phyloP scores from a whole-genome alignment of 1,139 yeast genomes.

The Saccharomyces hybrid region DNA sequence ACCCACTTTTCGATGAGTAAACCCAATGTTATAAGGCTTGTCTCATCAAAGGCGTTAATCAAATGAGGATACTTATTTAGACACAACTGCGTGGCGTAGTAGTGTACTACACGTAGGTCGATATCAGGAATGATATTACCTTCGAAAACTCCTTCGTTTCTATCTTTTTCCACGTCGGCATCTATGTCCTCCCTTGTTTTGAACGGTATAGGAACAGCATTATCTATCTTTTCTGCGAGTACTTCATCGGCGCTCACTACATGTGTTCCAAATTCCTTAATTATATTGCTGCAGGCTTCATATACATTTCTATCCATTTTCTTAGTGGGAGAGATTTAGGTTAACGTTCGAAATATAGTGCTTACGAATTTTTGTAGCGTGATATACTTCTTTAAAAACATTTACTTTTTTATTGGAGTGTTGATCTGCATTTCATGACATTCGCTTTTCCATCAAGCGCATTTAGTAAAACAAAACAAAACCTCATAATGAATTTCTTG shows the following conservation, averaged over 20 bases:
- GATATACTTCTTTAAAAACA: neutral
- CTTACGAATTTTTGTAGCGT: neutral
- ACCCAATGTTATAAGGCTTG: slow-evolving; percentile 27
- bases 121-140: slow-evolving; percentile 26
- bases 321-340: neutral
- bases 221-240: slow-evolving; percentile 21
- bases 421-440: neutral
- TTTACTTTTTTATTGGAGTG: neutral
- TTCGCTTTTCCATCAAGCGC: neutral
- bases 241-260: slow-evolving; percentile 29
- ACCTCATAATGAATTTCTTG: neutral
- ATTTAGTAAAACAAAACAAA: neutral
- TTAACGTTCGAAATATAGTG: neutral
- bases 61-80: slow-evolving; percentile 27
- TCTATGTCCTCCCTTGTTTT: slow-evolving; percentile 26
- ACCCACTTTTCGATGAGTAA: slow-evolving; percentile 29
- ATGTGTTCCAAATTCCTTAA: slow-evolving; percentile 21
- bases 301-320: slow-evolving; percentile 24
- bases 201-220: slow-evolving; percentile 28
- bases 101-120: slow-evolving; percentile 29
- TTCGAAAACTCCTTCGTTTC: slow-evolving; percentile 19
- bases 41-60: slow-evolving; percentile 26
- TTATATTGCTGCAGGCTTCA: slow-evolving; percentile 28
- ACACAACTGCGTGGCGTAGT: slow-evolving; percentile 27
- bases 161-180: slow-evolving; percentile 16